phyloP scores from a whole-genome alignment of 1,284 basidiomycete genomes.

The Singerocomus rubriflavus region DNA sequence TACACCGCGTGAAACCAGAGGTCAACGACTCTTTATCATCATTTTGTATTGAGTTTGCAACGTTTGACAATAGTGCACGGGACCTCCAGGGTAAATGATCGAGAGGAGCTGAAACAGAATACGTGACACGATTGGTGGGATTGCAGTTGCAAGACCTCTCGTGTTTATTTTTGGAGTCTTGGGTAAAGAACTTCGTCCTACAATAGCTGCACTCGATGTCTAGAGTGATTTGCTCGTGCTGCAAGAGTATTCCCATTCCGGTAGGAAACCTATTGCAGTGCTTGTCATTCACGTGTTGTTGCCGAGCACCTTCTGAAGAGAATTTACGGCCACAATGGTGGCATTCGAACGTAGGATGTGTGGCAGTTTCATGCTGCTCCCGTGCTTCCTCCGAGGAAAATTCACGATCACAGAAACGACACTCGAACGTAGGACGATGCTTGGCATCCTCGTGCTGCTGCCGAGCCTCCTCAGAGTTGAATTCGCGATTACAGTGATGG shows the following conservation, averaged over 20 bases:
- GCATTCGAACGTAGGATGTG: conserved; percentile 15
- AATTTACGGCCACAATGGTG: conserved; percentile 12
- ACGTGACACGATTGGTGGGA: neutral
- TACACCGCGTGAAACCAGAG: neutral
- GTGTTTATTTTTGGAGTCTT: conserved; percentile 5
- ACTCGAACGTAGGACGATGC: conserved; percentile 9
- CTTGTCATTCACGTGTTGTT: conserved; percentile 1
- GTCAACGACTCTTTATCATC: neutral
- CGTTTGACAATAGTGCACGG: neutral
- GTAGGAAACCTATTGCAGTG: conserved; percentile 15
- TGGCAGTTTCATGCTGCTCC: conserved; percentile 11
- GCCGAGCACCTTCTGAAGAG: neutral
- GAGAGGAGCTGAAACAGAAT: too few species aligned
- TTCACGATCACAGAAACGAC: conserved; percentile 12
- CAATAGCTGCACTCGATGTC: conserved; percentile 21
- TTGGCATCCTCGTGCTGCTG: conserved; percentile 11
- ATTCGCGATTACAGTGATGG: conserved; percentile 14
- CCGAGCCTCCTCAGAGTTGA: conserved; percentile 5
- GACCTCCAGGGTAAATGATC: neutral
- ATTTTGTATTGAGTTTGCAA: neutral
- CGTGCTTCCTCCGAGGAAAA: conserved; percentile 10
- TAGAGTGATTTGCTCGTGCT: conserved; percentile 12
- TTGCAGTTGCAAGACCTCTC: conserved; percentile 6
- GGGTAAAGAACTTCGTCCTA: neutral
- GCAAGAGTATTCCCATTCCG: neutral